phyloP scores from a whole-genome alignment of 1,284 basidiomycete species.

The Sanghuangporus sanghuang region DNA sequence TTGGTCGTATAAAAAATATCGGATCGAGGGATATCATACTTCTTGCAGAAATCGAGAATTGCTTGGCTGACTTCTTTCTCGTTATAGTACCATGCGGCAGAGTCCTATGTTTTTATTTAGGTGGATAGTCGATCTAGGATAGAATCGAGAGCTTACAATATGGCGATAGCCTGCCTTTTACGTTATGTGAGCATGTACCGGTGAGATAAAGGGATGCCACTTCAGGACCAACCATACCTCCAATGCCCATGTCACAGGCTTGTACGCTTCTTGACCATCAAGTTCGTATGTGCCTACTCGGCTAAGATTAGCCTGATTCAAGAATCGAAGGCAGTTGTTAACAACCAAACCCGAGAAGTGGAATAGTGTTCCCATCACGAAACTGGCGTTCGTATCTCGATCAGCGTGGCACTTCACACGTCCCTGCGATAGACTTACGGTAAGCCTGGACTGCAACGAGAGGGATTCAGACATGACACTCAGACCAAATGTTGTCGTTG shows the following conservation, averaged over 20 bases:
- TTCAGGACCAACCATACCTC: conserved; percentile 36
- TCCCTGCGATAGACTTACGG: neutral
- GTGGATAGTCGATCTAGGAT: conserved; percentile 18
- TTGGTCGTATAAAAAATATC: conserved; percentile 70
- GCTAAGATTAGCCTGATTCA: conserved; percentile 12
- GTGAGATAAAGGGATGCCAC: neutral
- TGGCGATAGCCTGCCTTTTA: conserved; percentile 58
- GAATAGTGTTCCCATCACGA: conserved; percentile 57
- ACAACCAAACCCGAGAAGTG: conserved; percentile 60
- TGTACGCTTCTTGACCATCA: conserved; percentile 49
- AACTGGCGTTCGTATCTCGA: conserved; percentile 34
- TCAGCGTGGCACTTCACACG: neutral
- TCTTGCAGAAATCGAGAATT: conserved; percentile 50
- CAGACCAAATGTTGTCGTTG: neutral
- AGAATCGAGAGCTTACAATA: conserved; percentile 40
- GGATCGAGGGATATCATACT: conserved; percentile 40
- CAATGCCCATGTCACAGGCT: conserved; percentile 55
- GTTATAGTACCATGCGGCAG: conserved; percentile 65
- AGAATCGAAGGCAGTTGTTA: conserved; percentile 6
- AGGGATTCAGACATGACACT: neutral
- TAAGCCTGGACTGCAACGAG: conserved; percentile 5
- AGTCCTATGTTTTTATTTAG: conserved; percentile 34
- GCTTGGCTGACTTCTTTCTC: conserved; percentile 58
- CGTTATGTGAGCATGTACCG: neutral
- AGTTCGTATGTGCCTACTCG: conserved; percentile 61